Base-by-base conservation (phyloP, 768 basidiomycete genomes). In the Fomitopsis pulvina region DNA sequence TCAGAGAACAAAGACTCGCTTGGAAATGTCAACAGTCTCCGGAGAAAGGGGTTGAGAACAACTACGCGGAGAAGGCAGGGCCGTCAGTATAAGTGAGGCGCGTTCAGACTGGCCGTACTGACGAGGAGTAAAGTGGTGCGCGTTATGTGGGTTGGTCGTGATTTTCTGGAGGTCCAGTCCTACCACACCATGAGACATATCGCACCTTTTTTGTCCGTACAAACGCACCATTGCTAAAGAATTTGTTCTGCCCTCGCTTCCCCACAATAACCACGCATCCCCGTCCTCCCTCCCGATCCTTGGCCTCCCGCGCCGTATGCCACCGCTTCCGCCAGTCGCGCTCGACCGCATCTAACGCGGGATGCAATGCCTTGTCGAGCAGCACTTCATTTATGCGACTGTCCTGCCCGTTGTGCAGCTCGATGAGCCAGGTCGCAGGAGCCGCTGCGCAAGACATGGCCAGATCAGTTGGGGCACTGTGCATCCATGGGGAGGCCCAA, bases 191-290 rank as follows among this genome's bases (percentile, higher is more conserved):
- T n/a, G n/a, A n/a, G n/a, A n/a, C n/a, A n/a, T n/a, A n/a, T n/a
- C n/a, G n/a, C n/a, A n/a, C n/a, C n/a, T n/a, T n/a, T n/a, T n/a
- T n/a, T n/a, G n/a, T n/a, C n/a, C n/a, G n/a, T n/a, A n/a, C n/a
- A n/a, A n/a, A n/a, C 70, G 28, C 50, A 79, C 88, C 89, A 56
- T 90, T 92, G 67, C 85, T 88, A 66, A 92, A 92, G 73, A 90
- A 92, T 66, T 91, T 92, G 64, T 91, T 80, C 64, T 92, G 89
- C 53, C 76, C 73, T 54, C 72, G 74, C 52, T 78, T 79, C 3
- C 90, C 89, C 5, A 87, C 81, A 47, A 92, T 83, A 52, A 92
- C 81, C 27, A 92, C 65, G 16, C 85, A 82, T 28, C 87, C 89
- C 45, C 72, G 72, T 24, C 80, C 84, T 4, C 71, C 72, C n/a